These are phyloP conservation scores for Heracleum sosnowskyi DNA, from an alignment of 129 eudicot species.

Conservation along the genomic window DNA sequence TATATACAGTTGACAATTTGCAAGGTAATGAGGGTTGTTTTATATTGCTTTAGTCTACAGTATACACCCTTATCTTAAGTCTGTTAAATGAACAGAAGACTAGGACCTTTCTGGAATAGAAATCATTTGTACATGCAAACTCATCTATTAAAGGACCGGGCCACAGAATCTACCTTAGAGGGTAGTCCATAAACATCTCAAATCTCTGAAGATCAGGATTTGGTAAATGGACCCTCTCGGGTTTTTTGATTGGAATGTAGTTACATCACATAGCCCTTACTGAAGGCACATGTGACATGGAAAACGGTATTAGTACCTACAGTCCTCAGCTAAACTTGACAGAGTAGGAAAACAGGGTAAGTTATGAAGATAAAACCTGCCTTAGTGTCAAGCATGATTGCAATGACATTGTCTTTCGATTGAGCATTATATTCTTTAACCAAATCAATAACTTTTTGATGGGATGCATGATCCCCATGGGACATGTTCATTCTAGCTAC, in stretches of 20 bases:
- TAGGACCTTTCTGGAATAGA: background rate
- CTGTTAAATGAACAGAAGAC: background rate
- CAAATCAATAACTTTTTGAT: constrained; percentile 89
- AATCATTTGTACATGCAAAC: background rate
- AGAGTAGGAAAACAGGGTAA: background rate
- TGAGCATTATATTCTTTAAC: constrained; percentile 94
- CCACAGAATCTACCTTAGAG: background rate
- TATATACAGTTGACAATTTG: background rate
- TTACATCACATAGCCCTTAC: background rate
- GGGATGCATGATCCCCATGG: constrained; percentile 97
- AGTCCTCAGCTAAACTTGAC: background rate
- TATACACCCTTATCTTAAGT: background rate
- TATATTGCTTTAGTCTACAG: no score
- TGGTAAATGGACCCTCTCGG: background rate
- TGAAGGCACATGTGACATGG: background rate
- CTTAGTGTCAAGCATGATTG: constrained; percentile 99
- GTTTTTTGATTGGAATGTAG: background rate
- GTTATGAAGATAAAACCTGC: constrained; percentile 24
- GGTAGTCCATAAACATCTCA: background rate
- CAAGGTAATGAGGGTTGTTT: background rate
- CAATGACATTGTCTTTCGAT: constrained; percentile 80
- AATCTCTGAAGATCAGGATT: background rate
- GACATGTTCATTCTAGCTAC: constrained; percentile 97
- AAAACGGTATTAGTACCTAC: background rate
- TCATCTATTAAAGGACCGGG: background rate